These are phyloP conservation scores for Tuber calosporum DNA, from an alignment of 495 filamentous ascomycete genomes.

Conservation along the genomic window DNA sequence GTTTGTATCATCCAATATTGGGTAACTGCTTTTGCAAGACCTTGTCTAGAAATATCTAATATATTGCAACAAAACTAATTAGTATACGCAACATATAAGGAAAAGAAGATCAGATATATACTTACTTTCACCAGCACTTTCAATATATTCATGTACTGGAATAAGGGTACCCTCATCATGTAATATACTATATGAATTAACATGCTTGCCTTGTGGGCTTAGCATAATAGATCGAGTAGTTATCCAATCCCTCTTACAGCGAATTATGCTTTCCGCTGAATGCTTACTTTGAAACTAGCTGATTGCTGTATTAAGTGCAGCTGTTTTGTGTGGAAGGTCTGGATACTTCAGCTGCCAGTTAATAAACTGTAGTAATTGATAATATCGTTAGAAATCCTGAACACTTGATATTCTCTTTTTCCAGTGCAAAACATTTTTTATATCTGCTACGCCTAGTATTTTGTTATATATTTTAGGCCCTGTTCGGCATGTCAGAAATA, in stretches of 20 bases:
- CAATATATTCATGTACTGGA: background rate
- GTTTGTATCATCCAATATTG: background rate
- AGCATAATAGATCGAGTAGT: background rate
- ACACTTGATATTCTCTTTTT: too few relatives aligned
- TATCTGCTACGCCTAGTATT: too few relatives aligned
- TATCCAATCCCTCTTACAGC: background rate
- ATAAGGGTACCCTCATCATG: background rate
- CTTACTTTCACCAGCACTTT: background rate
- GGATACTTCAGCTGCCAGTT: slow-evolving; percentile 3
- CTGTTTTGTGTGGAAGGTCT: background rate
- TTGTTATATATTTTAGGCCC: too few relatives aligned
- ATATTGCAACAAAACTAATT: background rate
- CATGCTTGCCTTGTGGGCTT: background rate
- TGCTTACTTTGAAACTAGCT: background rate
- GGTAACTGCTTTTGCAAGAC: background rate
- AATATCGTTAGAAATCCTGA: background rate
- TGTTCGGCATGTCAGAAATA: too few relatives aligned
- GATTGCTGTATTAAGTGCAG: background rate
- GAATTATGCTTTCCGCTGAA: background rate
- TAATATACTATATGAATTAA: background rate
- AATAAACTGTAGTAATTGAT: background rate
- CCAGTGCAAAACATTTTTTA: too few relatives aligned
- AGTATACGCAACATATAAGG: background rate
- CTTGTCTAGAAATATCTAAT: background rate
- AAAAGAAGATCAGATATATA: background rate